phyloP scores from a whole-genome alignment of 208 protist genomes.

The Trypanosoma cruzi region DNA sequence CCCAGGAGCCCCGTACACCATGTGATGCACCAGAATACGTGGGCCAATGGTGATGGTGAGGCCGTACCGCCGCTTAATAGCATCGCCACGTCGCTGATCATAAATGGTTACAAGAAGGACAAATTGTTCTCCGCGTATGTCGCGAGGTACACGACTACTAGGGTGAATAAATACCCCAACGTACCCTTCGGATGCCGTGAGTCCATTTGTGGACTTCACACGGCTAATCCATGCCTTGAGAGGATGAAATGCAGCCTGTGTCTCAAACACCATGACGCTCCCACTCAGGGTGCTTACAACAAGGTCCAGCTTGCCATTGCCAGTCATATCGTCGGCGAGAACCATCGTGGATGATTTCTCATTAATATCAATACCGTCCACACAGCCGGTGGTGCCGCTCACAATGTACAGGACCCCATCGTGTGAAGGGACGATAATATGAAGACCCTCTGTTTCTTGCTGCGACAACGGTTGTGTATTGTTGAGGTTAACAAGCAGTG shows the following conservation, averaged over 20 bases:
- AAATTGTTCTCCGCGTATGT: constrained; percentile 79
- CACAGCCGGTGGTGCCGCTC: constrained; percentile 68
- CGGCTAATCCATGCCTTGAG: constrained; percentile 77
- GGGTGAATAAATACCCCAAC: constrained; percentile 75
- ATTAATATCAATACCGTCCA: constrained; percentile 90
- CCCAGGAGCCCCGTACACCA: constrained; percentile 41
- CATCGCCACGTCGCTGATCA: constrained; percentile 35
- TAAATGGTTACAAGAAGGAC: constrained; percentile 66
- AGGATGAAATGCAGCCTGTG: constrained; percentile 64
- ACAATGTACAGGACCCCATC: constrained; percentile 93
- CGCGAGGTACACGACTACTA: constrained; percentile 45
- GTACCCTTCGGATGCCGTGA: constrained; percentile 69
- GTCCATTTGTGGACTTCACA: constrained; percentile 79
- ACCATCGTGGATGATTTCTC: constrained; percentile 90
- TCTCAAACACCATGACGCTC: constrained; percentile 89
- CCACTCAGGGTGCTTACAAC: constrained; percentile 88
- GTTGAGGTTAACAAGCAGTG: constrained; percentile 70
- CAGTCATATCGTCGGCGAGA: constrained; percentile 90
- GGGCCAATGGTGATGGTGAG: constrained; percentile 74
- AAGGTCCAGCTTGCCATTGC: constrained; percentile 90
- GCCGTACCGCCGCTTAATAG: constrained; percentile 41
- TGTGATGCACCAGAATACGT: constrained; percentile 49
- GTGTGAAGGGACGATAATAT: constrained; percentile 83
- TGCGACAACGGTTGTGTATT: constrained; percentile 16
- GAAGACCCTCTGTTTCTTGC: constrained; percentile 32